These are phyloP conservation scores for Neolentinus lepideus DNA, from an alignment of 1,284 basidiomycete species.

Conservation along the genomic window DNA sequence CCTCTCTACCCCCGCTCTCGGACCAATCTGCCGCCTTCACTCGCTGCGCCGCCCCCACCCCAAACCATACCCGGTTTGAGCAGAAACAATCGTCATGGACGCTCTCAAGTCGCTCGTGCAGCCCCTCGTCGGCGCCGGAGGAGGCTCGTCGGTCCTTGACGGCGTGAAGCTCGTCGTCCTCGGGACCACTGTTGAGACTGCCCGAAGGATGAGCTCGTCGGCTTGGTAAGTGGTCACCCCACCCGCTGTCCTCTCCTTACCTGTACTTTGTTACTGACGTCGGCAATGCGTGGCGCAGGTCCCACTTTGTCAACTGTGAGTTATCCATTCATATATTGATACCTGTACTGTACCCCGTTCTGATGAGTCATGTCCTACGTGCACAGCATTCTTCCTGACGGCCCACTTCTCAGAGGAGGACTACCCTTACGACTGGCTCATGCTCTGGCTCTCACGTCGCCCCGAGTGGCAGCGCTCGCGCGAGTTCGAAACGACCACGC, in stretches of 20 bases:
- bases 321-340: slow-evolving; percentile 8
- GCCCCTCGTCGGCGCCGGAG: slow-evolving; percentile 68
- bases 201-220: slow-evolving; percentile 68
- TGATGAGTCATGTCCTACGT: slow-evolving; percentile 6
- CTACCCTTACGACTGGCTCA: slow-evolving; percentile 77
- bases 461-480: slow-evolving; percentile 80
- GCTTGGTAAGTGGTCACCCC: slow-evolving; percentile 45
- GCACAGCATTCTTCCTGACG: slow-evolving; percentile 74
- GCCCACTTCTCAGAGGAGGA: slow-evolving; percentile 82
- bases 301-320: slow-evolving; percentile 77
- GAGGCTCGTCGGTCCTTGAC: slow-evolving; percentile 70
- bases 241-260: not conserved
- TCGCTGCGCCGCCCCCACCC: not conserved
- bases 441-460: slow-evolving; percentile 73
- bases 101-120: slow-evolving; percentile 74
- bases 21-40: not conserved
- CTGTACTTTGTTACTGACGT: slow-evolving; percentile 1
- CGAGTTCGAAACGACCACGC: slow-evolving; percentile 79
- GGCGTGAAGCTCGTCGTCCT: slow-evolving; percentile 82
- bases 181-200: slow-evolving; percentile 79
- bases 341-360: slow-evolving; percentile 3
- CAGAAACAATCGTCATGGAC: slow-evolving; percentile 46
- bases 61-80: slow-evolving; percentile 21
- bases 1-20: not conserved
- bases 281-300: slow-evolving; percentile 36